Evolutionary conservation across 2,329 filamentous ascomycete genomes (phyloP).

Genomic region (Colletotrichum limetticola): DNA sequence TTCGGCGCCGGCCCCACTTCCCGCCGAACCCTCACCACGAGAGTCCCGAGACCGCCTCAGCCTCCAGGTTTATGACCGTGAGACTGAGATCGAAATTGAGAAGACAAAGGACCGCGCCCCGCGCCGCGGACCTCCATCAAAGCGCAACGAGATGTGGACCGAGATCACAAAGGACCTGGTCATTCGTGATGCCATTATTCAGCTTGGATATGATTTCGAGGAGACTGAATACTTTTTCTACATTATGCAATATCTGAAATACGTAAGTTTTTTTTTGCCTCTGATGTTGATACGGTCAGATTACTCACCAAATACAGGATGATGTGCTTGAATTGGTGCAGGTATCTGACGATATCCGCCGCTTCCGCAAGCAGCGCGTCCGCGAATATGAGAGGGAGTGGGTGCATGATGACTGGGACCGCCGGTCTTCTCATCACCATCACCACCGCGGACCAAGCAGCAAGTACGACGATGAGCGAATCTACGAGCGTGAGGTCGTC

Average conservation of each 20-base stretch:
- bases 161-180: conserved; percentile 97
- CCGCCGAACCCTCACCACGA: conserved; percentile 44
- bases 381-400: conserved; percentile 70
- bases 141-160: conserved; percentile 84
- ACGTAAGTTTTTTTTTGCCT: conserved; percentile 64
- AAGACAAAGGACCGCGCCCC: conserved; percentile 64
- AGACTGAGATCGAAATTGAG: conserved; percentile 64
- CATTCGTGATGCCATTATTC: conserved; percentile 85
- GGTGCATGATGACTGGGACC: conserved; percentile 60
- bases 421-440: conserved; percentile 47
- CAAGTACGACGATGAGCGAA: conserved; percentile 68
- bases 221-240: conserved; percentile 93
- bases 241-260: conserved; percentile 88
- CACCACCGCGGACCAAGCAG: conserved; percentile 42
- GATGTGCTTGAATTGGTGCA: conserved; percentile 88
- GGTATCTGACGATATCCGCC: conserved; percentile 83
- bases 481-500: conserved; percentile 75
- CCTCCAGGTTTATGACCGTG: conserved; percentile 58
- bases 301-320: conserved; percentile 68
- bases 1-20: conserved; percentile 34
- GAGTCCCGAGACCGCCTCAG: conserved; percentile 52
- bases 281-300: background rate
- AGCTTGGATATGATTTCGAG: conserved; percentile 87
- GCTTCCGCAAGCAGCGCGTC: conserved; percentile 63
- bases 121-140: conserved; percentile 51